phyloP scores from a whole-genome alignment of 345 rosid species.

The Gossypium australe region DNA sequence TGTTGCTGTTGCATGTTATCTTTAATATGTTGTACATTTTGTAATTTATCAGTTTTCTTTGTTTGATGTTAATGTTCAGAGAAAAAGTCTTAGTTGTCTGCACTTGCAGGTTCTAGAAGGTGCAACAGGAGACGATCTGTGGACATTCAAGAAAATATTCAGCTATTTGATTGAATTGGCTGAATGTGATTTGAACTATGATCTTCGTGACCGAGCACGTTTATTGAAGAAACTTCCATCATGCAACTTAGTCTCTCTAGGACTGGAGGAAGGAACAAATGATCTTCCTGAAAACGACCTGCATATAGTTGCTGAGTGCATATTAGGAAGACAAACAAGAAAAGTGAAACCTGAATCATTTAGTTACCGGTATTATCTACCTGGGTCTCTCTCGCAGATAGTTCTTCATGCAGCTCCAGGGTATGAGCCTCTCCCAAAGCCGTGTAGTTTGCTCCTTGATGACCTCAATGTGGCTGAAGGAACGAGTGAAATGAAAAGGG shows the following conservation, averaged over 20 bases:
- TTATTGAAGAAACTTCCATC: conserved; percentile 54
- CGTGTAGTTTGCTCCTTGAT: conserved; percentile 54
- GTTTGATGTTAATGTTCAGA: conserved; percentile 9
- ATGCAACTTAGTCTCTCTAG: conserved; percentile 32
- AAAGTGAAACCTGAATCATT: conserved; percentile 33
- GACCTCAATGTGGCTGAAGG: conserved; percentile 38
- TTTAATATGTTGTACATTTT: neutral
- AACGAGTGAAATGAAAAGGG: conserved; percentile 22
- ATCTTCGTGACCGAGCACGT: conserved; percentile 91
- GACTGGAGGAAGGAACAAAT: conserved; percentile 32
- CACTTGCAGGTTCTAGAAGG: conserved; percentile 48
- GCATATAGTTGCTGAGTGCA: conserved; percentile 43
- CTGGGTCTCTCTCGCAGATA: conserved; percentile 93
- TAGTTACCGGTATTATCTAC: conserved; percentile 73
- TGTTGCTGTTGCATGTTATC: conserved; percentile 7
- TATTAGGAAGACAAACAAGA: conserved; percentile 51
- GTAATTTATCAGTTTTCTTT: conserved; percentile 11
- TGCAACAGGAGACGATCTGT: conserved; percentile 49
- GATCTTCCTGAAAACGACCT: conserved; percentile 30
- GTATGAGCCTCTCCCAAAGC: conserved; percentile 96
- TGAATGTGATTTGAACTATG: conserved; percentile 74
- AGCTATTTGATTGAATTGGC: conserved; percentile 83
- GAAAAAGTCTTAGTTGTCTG: conserved; percentile 14
- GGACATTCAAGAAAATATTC: conserved; percentile 41
- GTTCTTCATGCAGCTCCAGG: conserved; percentile 99